Evolutionary conservation across 2,329 filamentous ascomycete species (phyloP).

Genomic region (Neophaeococcomyces aloes): DNA sequence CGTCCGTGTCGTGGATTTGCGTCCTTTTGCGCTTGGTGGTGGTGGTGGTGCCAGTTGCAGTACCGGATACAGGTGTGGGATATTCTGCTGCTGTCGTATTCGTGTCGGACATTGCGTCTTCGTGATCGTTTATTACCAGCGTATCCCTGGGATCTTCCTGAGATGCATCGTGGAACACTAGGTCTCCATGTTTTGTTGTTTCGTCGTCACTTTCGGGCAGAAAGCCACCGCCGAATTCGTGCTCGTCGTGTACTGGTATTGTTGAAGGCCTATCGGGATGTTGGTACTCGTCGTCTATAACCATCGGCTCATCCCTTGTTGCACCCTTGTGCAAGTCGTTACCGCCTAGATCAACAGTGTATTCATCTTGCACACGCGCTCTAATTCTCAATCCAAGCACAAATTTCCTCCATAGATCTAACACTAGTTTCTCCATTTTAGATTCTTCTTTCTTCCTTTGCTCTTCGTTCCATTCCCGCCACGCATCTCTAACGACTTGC

Average conservation of each 20-base stretch:
- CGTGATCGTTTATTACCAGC: background rate
- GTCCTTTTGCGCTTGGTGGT: conserved; percentile 5
- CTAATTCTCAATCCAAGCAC: conserved; percentile 75
- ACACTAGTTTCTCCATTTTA: conserved; percentile 62
- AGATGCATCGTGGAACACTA: conserved; percentile 24
- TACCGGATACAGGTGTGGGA: conserved; percentile 14
- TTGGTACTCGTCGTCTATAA: conserved; percentile 20
- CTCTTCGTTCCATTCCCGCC: conserved; percentile 67
- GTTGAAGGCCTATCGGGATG: conserved; percentile 14
- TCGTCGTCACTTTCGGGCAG: conserved; percentile 26
- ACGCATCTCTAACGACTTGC: conserved; percentile 62
- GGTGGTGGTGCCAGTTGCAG: conserved; percentile 3
- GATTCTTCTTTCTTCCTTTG: conserved; percentile 67
- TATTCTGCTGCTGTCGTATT: conserved; percentile 4
- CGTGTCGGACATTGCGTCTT: background rate
- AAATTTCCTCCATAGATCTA: conserved; percentile 77
- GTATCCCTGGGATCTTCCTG: conserved; percentile 45
- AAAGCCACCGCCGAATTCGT: conserved; percentile 27
- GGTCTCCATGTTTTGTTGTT: conserved; percentile 10
- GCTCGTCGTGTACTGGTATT: conserved; percentile 13
- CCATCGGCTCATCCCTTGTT: conserved; percentile 15
- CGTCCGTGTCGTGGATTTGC: conserved; percentile 8
- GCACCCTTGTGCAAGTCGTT: conserved; percentile 2
- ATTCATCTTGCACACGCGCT: conserved; percentile 64
- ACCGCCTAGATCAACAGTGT: conserved; percentile 45